Evolutionary conservation across 148 eudicot species (phyloP).

Genomic region (Vaccinium darrowii): DNA sequence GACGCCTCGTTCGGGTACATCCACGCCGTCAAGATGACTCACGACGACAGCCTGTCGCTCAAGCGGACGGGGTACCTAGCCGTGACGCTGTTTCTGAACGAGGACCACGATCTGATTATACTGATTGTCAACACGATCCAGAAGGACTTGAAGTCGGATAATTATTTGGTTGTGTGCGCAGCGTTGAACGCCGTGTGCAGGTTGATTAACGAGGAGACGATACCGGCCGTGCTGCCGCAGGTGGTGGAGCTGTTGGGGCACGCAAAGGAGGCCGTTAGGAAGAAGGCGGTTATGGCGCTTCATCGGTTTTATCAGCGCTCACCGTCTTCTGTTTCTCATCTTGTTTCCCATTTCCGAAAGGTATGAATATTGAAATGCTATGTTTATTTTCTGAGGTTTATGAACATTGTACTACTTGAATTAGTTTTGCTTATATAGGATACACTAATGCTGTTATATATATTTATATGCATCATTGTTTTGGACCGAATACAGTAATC

Average conservation of each 20-base stretch:
- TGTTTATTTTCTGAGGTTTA: not conserved
- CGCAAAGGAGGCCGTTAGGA: constrained; percentile 84
- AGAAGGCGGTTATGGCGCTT: constrained; percentile 98
- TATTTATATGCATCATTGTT: no score
- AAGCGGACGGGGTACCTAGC: constrained; percentile 94
- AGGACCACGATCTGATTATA: constrained; percentile 92
- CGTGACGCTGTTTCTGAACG: constrained; percentile 78
- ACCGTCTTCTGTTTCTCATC: constrained; percentile 73
- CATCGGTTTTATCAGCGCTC: constrained; percentile 85
- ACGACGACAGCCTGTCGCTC: constrained; percentile 53
- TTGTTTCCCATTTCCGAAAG: constrained; percentile 81
- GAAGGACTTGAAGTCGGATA: constrained; percentile 92
- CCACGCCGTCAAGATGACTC: constrained; percentile 95
- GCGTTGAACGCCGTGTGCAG: constrained; percentile 91
- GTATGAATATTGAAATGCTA: constrained; percentile 20
- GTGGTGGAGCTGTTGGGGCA: constrained; percentile 85
- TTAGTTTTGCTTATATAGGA: not conserved
- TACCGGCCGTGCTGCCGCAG: constrained; percentile 89
- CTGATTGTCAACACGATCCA: constrained; percentile 95
- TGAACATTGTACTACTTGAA: not conserved
- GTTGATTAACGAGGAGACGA: constrained; percentile 92
- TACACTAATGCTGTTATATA: no score
- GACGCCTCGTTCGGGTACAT: constrained; percentile 90
- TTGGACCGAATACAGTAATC: not conserved
- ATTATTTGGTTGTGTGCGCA: constrained; percentile 82